A percentile compares a stretch with the other conserved stretches of the same genome.
Evolutionary conservation across 345 rosid species (phyloP).

Genomic region (Syzygium aromaticum): DNA sequence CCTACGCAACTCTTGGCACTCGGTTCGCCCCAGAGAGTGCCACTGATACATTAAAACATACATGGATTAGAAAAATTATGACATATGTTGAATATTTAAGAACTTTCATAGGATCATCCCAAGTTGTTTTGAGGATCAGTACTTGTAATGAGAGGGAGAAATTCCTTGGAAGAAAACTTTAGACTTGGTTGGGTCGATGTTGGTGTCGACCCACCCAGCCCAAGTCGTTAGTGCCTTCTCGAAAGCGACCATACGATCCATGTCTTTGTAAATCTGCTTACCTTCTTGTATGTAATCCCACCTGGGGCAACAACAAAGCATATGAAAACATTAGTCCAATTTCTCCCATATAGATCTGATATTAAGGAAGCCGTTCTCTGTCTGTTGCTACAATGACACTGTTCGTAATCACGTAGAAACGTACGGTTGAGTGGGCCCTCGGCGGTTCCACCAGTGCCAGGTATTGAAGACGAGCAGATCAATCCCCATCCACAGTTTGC

Average conservation of each 20-base stretch:
- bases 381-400: not conserved
- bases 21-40: slow-evolving; percentile 52
- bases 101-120: not conserved
- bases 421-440: slow-evolving; percentile 64
- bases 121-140: not conserved
- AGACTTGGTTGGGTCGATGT: slow-evolving; percentile 43
- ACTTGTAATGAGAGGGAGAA: slow-evolving; percentile 83
- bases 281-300: slow-evolving; percentile 65
- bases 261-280: slow-evolving; percentile 35
- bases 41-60: slow-evolving; percentile 18
- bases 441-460: slow-evolving; percentile 91
- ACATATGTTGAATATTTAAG: not conserved
- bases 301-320: slow-evolving; percentile 20
- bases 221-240: slow-evolving; percentile 62
- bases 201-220: slow-evolving; percentile 66
- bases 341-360: not conserved
- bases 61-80: too few species aligned
- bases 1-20: slow-evolving; percentile 47
- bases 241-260: slow-evolving; percentile 70
- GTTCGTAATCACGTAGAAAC: not conserved
- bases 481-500: slow-evolving; percentile 50
- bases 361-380: not conserved
- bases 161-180: slow-evolving; percentile 72
- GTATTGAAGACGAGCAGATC: slow-evolving; percentile 79
- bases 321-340: not conserved